Evolutionary conservation across 345 rosid species (phyloP).

Genomic region (Cardiospermum halicacabum): DNA sequence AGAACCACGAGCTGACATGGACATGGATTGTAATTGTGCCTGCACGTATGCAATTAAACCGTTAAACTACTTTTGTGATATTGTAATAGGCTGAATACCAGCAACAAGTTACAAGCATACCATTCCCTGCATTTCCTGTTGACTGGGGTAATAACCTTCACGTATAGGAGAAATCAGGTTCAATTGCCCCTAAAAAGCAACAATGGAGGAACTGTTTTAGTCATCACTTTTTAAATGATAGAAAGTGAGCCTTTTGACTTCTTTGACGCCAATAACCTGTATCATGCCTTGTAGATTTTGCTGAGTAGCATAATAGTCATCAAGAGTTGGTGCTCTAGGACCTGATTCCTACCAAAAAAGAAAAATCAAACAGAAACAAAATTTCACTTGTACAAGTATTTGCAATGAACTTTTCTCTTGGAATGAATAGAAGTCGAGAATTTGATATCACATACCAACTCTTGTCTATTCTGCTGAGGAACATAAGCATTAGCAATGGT

Average conservation of each 20-base stretch:
- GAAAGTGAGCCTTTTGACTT: slow-evolving; percentile 1
- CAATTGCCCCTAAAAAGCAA: slow-evolving; percentile 24
- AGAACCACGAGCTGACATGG: slow-evolving; percentile 28
- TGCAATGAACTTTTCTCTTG: background rate
- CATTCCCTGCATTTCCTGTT: slow-evolving; percentile 33
- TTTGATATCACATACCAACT: slow-evolving; percentile 21
- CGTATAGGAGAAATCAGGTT: slow-evolving; percentile 31
- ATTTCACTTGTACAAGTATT: background rate
- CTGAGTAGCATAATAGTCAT: slow-evolving; percentile 37
- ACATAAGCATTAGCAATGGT: slow-evolving; percentile 33
- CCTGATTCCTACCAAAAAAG: slow-evolving; percentile 35
- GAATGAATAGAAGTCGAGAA: background rate
- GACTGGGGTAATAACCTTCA: slow-evolving; percentile 39
- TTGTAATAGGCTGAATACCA: background rate
- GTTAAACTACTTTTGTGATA: slow-evolving; percentile 2
- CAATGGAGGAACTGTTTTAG: background rate
- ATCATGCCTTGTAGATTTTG: slow-evolving; percentile 43
- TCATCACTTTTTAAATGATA: background rate
- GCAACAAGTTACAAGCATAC: slow-evolving; percentile 16
- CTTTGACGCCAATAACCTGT: slow-evolving; percentile 14
- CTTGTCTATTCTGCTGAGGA: slow-evolving; percentile 42
- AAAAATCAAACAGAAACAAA: slow-evolving; percentile 6
- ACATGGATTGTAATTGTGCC: slow-evolving; percentile 39
- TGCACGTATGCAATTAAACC: slow-evolving; percentile 22
- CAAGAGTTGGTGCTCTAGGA: slow-evolving; percentile 40